These are phyloP conservation scores for Suillus plorans DNA, from an alignment of 768 basidiomycete species.

Conservation along the genomic window DNA sequence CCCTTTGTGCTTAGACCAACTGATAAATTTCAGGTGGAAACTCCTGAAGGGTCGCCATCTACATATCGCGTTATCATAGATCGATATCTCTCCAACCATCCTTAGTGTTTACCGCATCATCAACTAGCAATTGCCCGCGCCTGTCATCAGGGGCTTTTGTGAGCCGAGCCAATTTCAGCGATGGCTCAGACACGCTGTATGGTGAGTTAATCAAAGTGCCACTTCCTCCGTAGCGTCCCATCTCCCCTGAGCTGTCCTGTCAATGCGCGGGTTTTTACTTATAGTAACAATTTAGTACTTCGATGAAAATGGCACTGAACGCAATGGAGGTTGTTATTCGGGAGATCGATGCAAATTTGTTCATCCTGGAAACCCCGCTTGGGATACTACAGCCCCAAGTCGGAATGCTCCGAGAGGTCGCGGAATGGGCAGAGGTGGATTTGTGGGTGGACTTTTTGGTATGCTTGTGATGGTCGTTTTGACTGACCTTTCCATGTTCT, in stretches of 20 bases:
- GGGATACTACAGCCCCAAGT: constrained; percentile 19
- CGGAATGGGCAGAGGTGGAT: constrained; percentile 16
- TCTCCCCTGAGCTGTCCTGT: not conserved
- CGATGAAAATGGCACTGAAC: constrained; percentile 28
- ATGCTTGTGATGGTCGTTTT: not conserved
- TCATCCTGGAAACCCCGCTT: constrained; percentile 29
- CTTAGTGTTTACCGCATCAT: not conserved
- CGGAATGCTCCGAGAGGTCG: constrained; percentile 8
- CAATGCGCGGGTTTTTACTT: constrained; percentile 2
- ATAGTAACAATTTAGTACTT: constrained; percentile 22
- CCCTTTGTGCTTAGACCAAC: not conserved
- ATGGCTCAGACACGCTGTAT: not conserved
- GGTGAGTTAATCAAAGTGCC: not conserved
- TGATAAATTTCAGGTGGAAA: not conserved
- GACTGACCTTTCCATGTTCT: not conserved
- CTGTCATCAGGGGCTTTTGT: constrained; percentile 1
- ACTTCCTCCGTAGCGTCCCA: not conserved
- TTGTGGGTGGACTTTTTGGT: constrained; percentile 12
- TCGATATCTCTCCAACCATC: not conserved
- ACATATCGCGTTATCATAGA: not conserved
- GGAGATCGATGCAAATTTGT: constrained; percentile 27
- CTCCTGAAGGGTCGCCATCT: not conserved
- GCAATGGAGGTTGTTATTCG: constrained; percentile 26
- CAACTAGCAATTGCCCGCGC: not conserved
- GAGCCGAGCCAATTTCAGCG: not conserved